Base-by-base conservation (phyloP, 2,329 filamentous ascomycete species). In the Venturia oleaginea region DNA sequence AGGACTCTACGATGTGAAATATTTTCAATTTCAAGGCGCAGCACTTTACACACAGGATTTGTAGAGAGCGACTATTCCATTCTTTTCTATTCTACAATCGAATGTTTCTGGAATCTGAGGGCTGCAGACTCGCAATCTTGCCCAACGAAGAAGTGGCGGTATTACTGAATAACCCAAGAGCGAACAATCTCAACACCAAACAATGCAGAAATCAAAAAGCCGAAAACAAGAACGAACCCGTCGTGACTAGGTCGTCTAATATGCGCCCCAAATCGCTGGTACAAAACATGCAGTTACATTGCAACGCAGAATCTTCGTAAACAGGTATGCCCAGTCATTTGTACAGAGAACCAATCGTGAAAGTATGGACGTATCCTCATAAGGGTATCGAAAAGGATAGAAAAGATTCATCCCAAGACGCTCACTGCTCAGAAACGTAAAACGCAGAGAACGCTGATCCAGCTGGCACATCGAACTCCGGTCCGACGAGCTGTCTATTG, bases 311-410 rank as follows among this genome's bases (percentile, higher is more conserved):
- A 51, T 46, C 40, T 37, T 62, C 61, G 61, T 62, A 62, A 46
- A 74, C 74, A 71, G 73, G 70, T 72, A 75, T 72, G 68, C 70
- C 72, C 72, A 75, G 40, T 51, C 34, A 74, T 76, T 76, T 77
- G 73, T 76, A 76, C 74, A 76, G 68, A 71, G 72, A 71, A 67
- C 62, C 61, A 72, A 71, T 72, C 72, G 70, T 71, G 73, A 73
- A 46, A 34, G 70, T 75, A 74, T 75, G 70, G 70, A 68, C 69
- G 70, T 71, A 75, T 75, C 73, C 74, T 76, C 73, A 72, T 70
- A 71, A 73, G 70, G 72, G 24, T 54, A 30, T 42, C 34, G 46
- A 57, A 48, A 42, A 51, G 32, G 40, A 38, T 62, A 22, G 43
- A 32, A 22, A 43, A 57, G 46, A 63, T 40, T 51, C 46, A 63